These are phyloP conservation scores for Vachellia collinsii DNA, from an alignment of 306 rosid species.

Conservation along the genomic window DNA sequence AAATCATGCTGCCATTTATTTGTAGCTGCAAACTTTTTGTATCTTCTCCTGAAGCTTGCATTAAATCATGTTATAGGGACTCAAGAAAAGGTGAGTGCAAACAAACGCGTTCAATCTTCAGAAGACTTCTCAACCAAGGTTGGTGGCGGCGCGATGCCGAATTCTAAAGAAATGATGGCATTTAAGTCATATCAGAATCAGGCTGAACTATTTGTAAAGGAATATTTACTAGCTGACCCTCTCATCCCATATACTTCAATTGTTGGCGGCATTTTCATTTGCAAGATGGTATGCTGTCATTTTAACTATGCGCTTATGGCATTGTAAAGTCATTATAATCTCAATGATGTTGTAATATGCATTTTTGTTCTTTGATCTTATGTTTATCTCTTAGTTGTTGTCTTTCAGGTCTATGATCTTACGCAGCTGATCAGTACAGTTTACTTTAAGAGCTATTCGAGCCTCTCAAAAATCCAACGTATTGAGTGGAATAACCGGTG, in stretches of 20 bases:
- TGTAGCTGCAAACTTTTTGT: slow-evolving; percentile 10
- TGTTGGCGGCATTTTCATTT: slow-evolving; percentile 68
- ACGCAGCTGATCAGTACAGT: slow-evolving; percentile 65
- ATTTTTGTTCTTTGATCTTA: slow-evolving; percentile 5
- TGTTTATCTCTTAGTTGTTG: slow-evolving; percentile 29
- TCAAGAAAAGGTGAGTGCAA: slow-evolving; percentile 18
- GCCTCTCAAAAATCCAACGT: slow-evolving; percentile 72
- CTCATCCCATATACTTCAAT: slow-evolving; percentile 69
- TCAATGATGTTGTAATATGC: slow-evolving; percentile 1
- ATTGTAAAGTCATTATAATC: slow-evolving; percentile 16
- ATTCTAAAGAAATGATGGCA: slow-evolving; percentile 68
- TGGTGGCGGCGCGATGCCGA: slow-evolving; percentile 50
- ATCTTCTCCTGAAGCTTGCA: slow-evolving; percentile 26
- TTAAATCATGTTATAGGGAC: slow-evolving; percentile 34
- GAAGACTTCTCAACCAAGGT: slow-evolving; percentile 35
- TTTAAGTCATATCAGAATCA: slow-evolving; percentile 70
- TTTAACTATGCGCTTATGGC: slow-evolving; percentile 10
- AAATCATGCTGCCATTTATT: slow-evolving; percentile 14
- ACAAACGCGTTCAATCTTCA: slow-evolving; percentile 26
- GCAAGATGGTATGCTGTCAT: slow-evolving; percentile 72
- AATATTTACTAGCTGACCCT: slow-evolving; percentile 65
- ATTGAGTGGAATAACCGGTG: slow-evolving; percentile 94
- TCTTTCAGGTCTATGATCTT: slow-evolving; percentile 67
- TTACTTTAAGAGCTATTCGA: slow-evolving; percentile 85
- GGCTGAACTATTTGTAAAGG: slow-evolving; percentile 72